Evolutionary conservation across 345 rosid genomes (phyloP).

Genomic region (Rhodomyrtus tomentosa): DNA sequence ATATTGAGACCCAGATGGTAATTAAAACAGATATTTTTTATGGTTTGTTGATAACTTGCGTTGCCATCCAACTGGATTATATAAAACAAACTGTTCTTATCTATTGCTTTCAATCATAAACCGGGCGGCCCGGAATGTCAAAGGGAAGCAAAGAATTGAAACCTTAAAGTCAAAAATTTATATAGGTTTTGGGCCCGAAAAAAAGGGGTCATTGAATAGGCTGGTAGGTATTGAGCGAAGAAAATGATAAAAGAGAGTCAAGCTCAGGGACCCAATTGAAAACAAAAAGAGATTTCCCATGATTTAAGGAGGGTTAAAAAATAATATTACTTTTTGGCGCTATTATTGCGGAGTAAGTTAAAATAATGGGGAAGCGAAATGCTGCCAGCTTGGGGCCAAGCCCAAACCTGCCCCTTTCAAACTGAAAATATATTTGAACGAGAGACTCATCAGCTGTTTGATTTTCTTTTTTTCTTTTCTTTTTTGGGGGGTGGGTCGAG

Average conservation of each 20-base stretch:
- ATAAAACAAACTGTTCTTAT: not conserved
- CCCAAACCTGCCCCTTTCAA: not conserved
- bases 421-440: not conserved
- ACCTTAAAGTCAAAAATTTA: not conserved
- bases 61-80: not conserved
- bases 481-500: not conserved
- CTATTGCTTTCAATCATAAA: conserved; percentile 1
- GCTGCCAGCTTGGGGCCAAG: not conserved
- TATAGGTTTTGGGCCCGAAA: not conserved
- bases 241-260: not conserved
- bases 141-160: not conserved
- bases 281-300: not conserved
- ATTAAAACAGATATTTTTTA: not conserved
- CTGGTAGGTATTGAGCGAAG: not conserved
- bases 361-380: not conserved
- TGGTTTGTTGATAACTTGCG: not conserved
- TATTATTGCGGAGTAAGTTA: not conserved
- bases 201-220: not conserved
- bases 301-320: not conserved
- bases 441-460: not conserved
- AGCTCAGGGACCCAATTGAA: not conserved
- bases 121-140: conserved; percentile 6
- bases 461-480: not conserved
- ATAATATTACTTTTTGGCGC: not conserved
- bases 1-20: not conserved